Evolutionary conservation across 2,329 filamentous ascomycete species (phyloP), one percentile per base, ranked within the genome.

Genomic region (Plenodomus lindquistii): DNA sequence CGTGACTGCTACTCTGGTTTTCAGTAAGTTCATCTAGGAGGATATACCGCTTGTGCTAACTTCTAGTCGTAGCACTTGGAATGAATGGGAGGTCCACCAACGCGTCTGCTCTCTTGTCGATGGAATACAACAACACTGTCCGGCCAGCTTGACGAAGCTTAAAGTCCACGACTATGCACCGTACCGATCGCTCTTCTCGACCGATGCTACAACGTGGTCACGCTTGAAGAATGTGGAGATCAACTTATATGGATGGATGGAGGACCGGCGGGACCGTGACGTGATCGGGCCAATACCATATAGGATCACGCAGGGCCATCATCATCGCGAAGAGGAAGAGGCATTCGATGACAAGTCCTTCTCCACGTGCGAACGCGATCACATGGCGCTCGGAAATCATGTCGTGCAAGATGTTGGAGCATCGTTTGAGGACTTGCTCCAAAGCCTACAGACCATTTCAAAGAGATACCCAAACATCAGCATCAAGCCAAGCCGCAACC

Each of bases 31-130:
- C 7, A 6, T 0, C 2, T 9, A 3, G 15, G 4, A 22, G 16
- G 10, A 4, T 36, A 17, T n/a, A 37, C 27, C 31, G 4, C 7
- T 13, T 6, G 24, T 40, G 40, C 57, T 64, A 47, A 64, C 20
- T 11, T 11, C 8, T 20, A 34, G 16, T 4, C 15, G 7, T 34
- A 64, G 61, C 44, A 65, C 65, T 1, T 71, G 67, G 69, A 70
- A 70, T 40, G 69, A 72, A 27, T 71, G 66, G 65, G 67, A 71
- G 38, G 68, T 71, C 2, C 69, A 72, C 40, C 67, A 70, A 48
- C 66, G 67, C 6, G 66, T 71, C 1, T 72, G 69, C 52, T 68
- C 61, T 43, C 61, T 72, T 3, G 59, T 70, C 17, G 68, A 71
- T 45, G 66, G 65, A 11, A 59, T 72, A 13, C 54, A 60, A 24